Evolutionary conservation across 1,139 yeast genomes (phyloP), one percentile per base, ranked within the genome.

Genomic region (Wickerhamomyces sp.): DNA sequence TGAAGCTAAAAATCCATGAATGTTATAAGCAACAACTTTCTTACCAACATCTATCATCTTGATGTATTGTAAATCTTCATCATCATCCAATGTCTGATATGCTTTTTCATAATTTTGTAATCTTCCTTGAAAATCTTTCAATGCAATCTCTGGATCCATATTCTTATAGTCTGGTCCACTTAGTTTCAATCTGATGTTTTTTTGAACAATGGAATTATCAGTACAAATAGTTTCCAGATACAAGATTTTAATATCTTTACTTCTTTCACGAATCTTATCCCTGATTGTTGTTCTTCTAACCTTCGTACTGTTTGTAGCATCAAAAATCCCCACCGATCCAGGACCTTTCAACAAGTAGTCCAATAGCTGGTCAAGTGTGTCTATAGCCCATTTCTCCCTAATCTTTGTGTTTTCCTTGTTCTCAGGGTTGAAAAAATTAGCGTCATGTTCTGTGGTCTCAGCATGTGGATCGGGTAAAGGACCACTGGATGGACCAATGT

Each of bases 21-120:
- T 85, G 54, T 88, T 87, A 57, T 81, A 88, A 34, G 96, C 84
- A 29, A 88, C 95, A 28, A 89, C 88, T 57, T 91, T 91, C 49
- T 86, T 80, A 6, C 97, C 97, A 9, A 89, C 96, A 58, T 91
- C 91, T 41, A 91, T 87, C 93, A 91, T 88, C 61, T 91, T 88
- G 43, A 89, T 87, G 52, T 87, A 91, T 54, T 87, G 96, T 45
- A 84, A 75, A 35, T 71, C 77, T 52, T 84, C 91, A 25, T 70
- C 75, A 26, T 83, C 91, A 42, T 84, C 94, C 26, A 91, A 82
- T 0, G 96, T 83, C 57, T 91, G 89, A 58, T 91, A 91, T 0
- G 94, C 96, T 49, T 72, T 77, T 56, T 88, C 93, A 55, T 91
- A 91, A 55, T 89, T 89, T 35, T 70, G 68, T 46, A 91, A 69